Base-by-base conservation (phyloP, 768 basidiomycete species). In the Mycena sanguinolenta region DNA sequence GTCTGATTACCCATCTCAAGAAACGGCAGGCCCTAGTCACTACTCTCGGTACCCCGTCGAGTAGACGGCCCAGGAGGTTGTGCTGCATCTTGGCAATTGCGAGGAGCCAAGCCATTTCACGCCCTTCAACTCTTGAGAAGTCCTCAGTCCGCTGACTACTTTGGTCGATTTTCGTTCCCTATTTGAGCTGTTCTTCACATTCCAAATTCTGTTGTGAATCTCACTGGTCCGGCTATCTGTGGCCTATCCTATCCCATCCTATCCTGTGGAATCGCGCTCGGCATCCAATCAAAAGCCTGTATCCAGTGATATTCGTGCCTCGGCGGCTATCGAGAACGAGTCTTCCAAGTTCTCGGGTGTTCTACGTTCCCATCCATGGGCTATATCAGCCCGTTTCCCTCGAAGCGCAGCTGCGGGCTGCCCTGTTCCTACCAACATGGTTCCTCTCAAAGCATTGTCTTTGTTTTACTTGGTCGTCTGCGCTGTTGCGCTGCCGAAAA, bases 401-500 rank as follows among this genome's bases (percentile, higher is more conserved):
- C 2, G 13, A 10, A 34, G 9, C 36, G 32, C 17, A 23, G 49
- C 52, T 54, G 5, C 50, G 38, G 7, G 12, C 27, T 36, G 2
- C 58, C 52, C 19, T 42, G 38, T 25, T 54, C 23, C 30, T n/a
- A 7, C 28, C n/a, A 60, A 7, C 52, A 70, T 70, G 69, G 69
- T 61, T 16, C 16, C 50, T 27, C 32, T 57, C 69, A 70, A 61
- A 28, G 28, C 28, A 42, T 46, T 65, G 52, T 21, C 69, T 46
- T 25, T 70, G 7, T 57, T 70, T 23, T 70, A 54, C 62, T 42
- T 70, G 36, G 58, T 61, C 38, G 50, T 34, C 27, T 70, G 59
- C 52, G 69, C 63, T 30, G 57, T 54, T 44, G 69, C 69, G 39
- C 34, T 70, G 63, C 69, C 69, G 16, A 70, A 70, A n/a, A 70